Base-by-base conservation (phyloP, 352 stramenopile species). In the Phytophthora capsici region DNA sequence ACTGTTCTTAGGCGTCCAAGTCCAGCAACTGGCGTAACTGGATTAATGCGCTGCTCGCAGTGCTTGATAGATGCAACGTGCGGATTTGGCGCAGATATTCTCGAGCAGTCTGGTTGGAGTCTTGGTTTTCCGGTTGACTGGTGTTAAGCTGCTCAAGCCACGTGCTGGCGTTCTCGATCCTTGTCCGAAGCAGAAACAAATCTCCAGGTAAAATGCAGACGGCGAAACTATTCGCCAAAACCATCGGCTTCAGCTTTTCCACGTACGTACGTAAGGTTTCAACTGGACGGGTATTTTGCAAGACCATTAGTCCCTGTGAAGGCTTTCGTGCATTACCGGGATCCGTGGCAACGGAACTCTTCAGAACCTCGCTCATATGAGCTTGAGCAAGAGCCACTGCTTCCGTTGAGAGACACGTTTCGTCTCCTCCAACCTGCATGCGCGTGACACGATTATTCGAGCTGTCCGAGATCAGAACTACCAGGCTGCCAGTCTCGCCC, bases 321-420 rank as follows among this genome's bases (percentile, higher is more conserved):
- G 28, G 9, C 28, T 13, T 12, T 34, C 28, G 28, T 34, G 8
- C 28, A 34, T 9, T 34, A 32, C 28, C 8, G 6, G 28, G 28
- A 10, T 32, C 36, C 9, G 40, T 14, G 8, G n/a, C 51, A 22
- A 43, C 26, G 2, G 30, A 16, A 41, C 41, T 43, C 4, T 41
- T 26, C 7, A 45, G 16, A 12, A 44, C 7, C 17, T 66, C 45
- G 6, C 23, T 30, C 10, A 79, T 34, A 4, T 46, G 46, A 14
- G 56, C 51, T 28, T 67, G 65, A 14, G 59, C 65, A 17, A 77
- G 67, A 12, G 63, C 40, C 16, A 78, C 51, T 16, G 58, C 63
- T n/a, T 67, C 52, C 17, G 37, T 40, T n/a, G 56, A 70, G 22
- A 77, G 54, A 26, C 59, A 64, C 20, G 63, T 78, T 54, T 75